These are phyloP conservation scores for Suillus tomentosus DNA, from an alignment of 768 basidiomycete genomes.

Conservation along the genomic window DNA sequence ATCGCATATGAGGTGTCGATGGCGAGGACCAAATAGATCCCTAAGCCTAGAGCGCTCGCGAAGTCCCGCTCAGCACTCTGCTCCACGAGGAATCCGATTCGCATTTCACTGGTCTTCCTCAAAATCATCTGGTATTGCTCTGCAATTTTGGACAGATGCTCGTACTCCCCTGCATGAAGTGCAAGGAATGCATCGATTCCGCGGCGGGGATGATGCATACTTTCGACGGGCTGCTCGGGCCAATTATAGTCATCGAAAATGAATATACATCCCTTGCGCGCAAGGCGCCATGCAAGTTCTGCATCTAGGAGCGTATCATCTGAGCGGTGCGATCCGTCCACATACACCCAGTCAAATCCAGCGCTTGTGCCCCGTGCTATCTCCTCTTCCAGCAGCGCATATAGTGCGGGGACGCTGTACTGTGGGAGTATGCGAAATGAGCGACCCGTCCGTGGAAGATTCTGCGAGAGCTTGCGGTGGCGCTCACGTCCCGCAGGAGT, in stretches of 20 bases:
- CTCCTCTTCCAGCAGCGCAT: constrained; percentile 49
- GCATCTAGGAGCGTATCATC: constrained; percentile 64
- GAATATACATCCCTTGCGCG: constrained; percentile 49
- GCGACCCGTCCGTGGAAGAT: constrained; percentile 47
- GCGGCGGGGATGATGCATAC: constrained; percentile 52
- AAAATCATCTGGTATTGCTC: constrained; percentile 55
- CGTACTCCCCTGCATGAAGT: constrained; percentile 53
- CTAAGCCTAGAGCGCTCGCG: constrained; percentile 40
- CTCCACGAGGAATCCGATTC: constrained; percentile 47
- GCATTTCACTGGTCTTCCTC: constrained; percentile 50
- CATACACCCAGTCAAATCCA: constrained; percentile 61
- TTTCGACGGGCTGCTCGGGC: constrained; percentile 28
- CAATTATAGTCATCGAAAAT: constrained; percentile 61
- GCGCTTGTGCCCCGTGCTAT: constrained; percentile 29
- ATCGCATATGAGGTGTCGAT: constrained; percentile 48
- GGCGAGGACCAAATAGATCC: constrained; percentile 49
- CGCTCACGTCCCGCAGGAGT: constrained; percentile 46
- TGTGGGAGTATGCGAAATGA: constrained; percentile 47
- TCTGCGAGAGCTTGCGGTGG: constrained; percentile 45
- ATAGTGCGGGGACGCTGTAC: constrained; percentile 56
- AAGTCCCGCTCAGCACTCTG: constrained; percentile 4
- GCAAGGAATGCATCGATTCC: constrained; percentile 57
- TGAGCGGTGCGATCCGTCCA: constrained; percentile 61
- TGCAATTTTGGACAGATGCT: constrained; percentile 36
- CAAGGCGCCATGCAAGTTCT: constrained; percentile 58